A percentile compares a stretch with the other conserved stretches of the same genome.
phyloP scores from a whole-genome alignment of 1,139 yeast genomes.

The Scheffersomyces quercinus region DNA sequence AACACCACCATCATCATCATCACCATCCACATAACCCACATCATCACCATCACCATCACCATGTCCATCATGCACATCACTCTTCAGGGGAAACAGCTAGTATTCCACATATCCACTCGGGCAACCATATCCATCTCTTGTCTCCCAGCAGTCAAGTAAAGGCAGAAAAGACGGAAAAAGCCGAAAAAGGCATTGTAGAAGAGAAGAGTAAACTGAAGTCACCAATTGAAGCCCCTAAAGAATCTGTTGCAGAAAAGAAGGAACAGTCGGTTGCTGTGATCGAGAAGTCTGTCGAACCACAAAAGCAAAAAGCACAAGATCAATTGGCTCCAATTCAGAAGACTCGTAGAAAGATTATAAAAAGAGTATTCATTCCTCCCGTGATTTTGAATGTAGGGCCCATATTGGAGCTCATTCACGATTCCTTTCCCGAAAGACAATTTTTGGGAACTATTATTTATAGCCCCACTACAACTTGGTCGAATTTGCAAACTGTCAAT shows the following conservation, averaged over 20 bases:
- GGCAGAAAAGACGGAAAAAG: not conserved
- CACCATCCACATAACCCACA: constrained; percentile 7
- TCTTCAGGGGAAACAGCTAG: constrained; percentile 3
- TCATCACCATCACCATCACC: constrained; percentile 11
- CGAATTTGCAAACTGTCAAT: constrained; percentile 36
- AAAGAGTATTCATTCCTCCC: constrained; percentile 7
- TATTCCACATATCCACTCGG: constrained; percentile 6
- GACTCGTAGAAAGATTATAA: not conserved
- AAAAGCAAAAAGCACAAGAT: not conserved
- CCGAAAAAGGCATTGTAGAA: constrained; percentile 4
- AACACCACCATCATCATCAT: constrained; percentile 4
- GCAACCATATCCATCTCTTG: constrained; percentile 4
- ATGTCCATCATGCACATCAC: constrained; percentile 1
- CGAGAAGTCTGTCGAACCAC: not conserved
- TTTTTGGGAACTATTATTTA: constrained; percentile 66
- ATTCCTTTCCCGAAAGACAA: constrained; percentile 47
- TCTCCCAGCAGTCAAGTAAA: constrained; percentile 1
- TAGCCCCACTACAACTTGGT: constrained; percentile 54
- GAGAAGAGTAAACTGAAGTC: too few relatives aligned
- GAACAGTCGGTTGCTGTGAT: constrained; percentile 1
- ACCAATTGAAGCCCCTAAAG: too few relatives aligned
- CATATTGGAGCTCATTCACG: constrained; percentile 45
- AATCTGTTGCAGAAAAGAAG: too few relatives aligned
- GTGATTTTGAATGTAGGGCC: constrained; percentile 40
- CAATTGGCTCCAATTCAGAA: not conserved